Base-by-base conservation (phyloP, 495 filamentous ascomycete species). In the Neurospora sp. region DNA sequence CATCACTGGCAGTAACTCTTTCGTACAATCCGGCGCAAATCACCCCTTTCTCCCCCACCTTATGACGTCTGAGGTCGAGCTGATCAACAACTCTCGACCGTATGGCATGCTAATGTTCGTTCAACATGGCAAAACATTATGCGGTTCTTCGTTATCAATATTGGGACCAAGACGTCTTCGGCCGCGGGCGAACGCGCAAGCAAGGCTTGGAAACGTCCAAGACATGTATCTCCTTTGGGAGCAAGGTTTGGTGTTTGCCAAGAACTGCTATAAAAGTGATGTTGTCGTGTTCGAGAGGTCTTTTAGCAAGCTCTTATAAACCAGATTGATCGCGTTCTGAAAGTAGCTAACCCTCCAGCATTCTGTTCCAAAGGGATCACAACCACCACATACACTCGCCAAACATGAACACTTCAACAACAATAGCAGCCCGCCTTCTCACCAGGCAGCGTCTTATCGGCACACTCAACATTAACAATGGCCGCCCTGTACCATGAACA, bases 331-430 rank as follows among this genome's bases (percentile, higher is more conserved):
- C 12, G 2, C 22, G 22, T 14, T 31, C 22, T 14, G 10, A 14
- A 27, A 31, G 2, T 31, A 27, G 3, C n/a, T 4, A 3, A 12
- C 3, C 4, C 22, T 27, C 2, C 47, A 6, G 47, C 22, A 59
- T 27, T 31, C 4, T 59, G 12, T 59, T 31, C 20, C 4, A 31
- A 59, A 31, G 3, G 1, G 1, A 31, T 3, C 12, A 53, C 20
- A 31, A 59, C 0, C 20, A 59, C 4, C 20, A 16, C 5, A 16
- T 27, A 59, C 20, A 31, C 4, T 18, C 27, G 8, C 5, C 22
- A 12, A 71, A 37, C 16, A 73, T 73, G 72, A 71, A 73, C 39
- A 4, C 69, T 22, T 39, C 45, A 8, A 20, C 72, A 39, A 68
- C 72, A 6, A 35, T 31, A 27, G n/a, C 69, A 16, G 39, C 68